Percentiles rank a stretch among this genome's conserved stretches.
Conservation (phyloP, 1,284 basidiomycete genomes). For the Mycena sp. region DNA sequence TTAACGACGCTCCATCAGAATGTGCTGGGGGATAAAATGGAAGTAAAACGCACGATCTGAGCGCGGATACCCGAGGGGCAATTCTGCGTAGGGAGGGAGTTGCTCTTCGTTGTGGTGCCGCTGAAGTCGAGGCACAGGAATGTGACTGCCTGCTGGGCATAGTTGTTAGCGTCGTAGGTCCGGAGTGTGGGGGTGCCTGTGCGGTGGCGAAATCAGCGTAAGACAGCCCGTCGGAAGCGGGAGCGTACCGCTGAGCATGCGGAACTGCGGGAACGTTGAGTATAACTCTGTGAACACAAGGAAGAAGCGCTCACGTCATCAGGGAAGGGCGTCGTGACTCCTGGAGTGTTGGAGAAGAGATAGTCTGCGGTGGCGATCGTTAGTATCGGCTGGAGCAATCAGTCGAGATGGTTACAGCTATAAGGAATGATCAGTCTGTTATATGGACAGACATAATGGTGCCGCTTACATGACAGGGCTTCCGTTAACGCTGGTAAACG, state of each 20-base stretch:
- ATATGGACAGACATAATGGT: background rate
- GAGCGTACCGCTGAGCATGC: conserved; percentile 53
- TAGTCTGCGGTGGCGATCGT: conserved; percentile 48
- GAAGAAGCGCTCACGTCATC: conserved; percentile 51
- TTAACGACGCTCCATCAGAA: background rate
- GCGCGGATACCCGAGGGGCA: conserved; percentile 55
- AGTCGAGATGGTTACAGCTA: conserved; percentile 46
- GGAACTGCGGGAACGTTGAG: conserved; percentile 47
- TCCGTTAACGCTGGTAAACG: conserved; percentile 49
- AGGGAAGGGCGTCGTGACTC: conserved; percentile 55
- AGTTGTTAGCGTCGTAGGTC: conserved; percentile 49
- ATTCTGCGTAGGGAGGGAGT: conserved; percentile 42
- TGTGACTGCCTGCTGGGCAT: conserved; percentile 54
- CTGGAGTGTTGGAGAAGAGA: conserved; percentile 51
- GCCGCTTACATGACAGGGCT: conserved; percentile 50
- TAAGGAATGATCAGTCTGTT: conserved; percentile 1
- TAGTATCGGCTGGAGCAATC: no score
- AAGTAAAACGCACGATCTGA: conserved; percentile 51
- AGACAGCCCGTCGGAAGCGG: background rate
- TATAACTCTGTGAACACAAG: background rate
- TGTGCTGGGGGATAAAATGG: no score
- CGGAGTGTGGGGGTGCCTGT: conserved; percentile 51
- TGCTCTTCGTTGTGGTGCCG: conserved; percentile 46
- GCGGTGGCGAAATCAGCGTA: background rate
- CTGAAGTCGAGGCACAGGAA: conserved; percentile 57